Evolutionary conservation across 2,329 filamentous ascomycete species (phyloP).

Genomic region (Rosellinia necatrix): DNA sequence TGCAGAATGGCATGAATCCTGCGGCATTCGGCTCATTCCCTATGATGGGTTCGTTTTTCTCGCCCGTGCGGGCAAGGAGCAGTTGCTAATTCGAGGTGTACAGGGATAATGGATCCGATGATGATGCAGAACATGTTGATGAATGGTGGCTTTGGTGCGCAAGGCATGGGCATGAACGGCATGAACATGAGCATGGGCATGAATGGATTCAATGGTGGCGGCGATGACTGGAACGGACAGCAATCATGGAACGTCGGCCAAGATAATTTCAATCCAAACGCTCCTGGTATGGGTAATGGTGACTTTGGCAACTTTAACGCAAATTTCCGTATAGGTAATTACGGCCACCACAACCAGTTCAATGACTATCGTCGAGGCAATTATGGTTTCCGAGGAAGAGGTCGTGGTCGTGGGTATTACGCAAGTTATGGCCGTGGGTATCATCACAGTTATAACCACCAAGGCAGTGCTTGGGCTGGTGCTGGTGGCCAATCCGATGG

Average conservation of each 20-base stretch:
- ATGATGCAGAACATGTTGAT: slow-evolving; percentile 77
- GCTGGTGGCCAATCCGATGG: slow-evolving; percentile 34
- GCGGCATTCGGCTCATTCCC: slow-evolving; percentile 63
- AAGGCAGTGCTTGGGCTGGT: slow-evolving; percentile 36
- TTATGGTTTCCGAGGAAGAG: slow-evolving; percentile 70
- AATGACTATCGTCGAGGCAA: slow-evolving; percentile 77
- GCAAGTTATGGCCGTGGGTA: slow-evolving; percentile 61
- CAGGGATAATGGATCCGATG: slow-evolving; percentile 87
- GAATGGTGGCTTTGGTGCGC: slow-evolving; percentile 74
- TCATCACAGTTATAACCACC: slow-evolving; percentile 49
- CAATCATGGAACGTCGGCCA: slow-evolving; percentile 83
- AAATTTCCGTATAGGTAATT: slow-evolving; percentile 82
- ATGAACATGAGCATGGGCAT: slow-evolving; percentile 83
- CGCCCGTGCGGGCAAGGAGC: slow-evolving; percentile 18
- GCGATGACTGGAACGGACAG: slow-evolving; percentile 81
- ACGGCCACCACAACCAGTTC: slow-evolving; percentile 74
- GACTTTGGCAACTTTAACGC: slow-evolving; percentile 80
- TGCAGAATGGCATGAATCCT: slow-evolving; percentile 69
- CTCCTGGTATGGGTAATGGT: slow-evolving; percentile 78
- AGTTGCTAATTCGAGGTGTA: slow-evolving; percentile 37
- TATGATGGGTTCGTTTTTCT: slow-evolving; percentile 75
- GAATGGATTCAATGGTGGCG: slow-evolving; percentile 69
- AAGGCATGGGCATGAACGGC: slow-evolving; percentile 74
- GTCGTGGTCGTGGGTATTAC: slow-evolving; percentile 62
- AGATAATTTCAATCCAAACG: slow-evolving; percentile 91